A percentile compares a stretch with the other conserved stretches of the same genome.
Evolutionary conservation across 1,284 basidiomycete species (phyloP).

Genomic region (Phellopilus nigrolimitatus): DNA sequence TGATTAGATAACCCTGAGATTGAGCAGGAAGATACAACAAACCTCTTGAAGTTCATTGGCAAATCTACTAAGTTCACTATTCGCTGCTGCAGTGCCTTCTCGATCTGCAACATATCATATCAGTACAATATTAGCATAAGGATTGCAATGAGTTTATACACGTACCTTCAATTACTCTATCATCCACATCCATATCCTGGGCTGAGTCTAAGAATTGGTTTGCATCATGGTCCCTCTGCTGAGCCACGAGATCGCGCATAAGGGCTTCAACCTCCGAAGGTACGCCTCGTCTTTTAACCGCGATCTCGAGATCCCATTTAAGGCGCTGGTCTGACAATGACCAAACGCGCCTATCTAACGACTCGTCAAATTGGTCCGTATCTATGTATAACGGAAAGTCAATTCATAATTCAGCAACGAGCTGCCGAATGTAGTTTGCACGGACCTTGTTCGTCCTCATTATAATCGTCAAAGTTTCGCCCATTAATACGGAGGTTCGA

Average conservation of each 20-base stretch:
- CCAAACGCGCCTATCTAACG: slow-evolving; percentile 69
- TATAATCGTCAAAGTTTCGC: slow-evolving; percentile 63
- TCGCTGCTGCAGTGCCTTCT: background rate
- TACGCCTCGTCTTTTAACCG: slow-evolving; percentile 52
- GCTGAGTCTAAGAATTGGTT: background rate
- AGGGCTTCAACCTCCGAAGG: slow-evolving; percentile 49
- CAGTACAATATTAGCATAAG: background rate
- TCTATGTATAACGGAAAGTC: slow-evolving; percentile 37
- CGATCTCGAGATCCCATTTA: slow-evolving; percentile 62
- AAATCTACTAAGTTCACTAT: slow-evolving; percentile 2
- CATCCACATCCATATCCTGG: slow-evolving; percentile 10
- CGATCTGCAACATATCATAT: too few species aligned
- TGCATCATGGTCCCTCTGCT: slow-evolving; percentile 30
- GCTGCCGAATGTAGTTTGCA: background rate
- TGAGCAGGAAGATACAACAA: background rate
- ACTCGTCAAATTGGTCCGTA: slow-evolving; percentile 76
- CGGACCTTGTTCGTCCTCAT: slow-evolving; percentile 51
- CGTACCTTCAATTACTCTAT: too few species aligned
- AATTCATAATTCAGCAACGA: background rate
- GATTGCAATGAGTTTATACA: background rate
- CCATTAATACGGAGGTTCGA: slow-evolving; percentile 78
- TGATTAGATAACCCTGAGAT: background rate
- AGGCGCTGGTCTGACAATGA: slow-evolving; percentile 61
- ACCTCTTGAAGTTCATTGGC: slow-evolving; percentile 13
- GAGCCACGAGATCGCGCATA: slow-evolving; percentile 42